Evolutionary conservation across 305 asterid species (phyloP).

Genomic region (Rubia balearica): DNA sequence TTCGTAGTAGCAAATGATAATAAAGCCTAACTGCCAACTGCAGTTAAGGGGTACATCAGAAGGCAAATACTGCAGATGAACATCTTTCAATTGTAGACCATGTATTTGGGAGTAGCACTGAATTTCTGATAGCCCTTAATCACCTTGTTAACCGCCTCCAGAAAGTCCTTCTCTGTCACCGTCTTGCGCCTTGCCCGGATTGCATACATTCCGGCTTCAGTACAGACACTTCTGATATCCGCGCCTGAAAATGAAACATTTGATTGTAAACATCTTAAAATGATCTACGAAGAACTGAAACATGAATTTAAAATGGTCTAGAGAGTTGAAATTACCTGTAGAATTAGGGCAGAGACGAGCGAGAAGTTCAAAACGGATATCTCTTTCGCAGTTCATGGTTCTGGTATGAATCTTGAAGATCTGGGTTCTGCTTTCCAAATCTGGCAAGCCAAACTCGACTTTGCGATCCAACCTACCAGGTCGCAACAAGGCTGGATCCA

Average conservation of each 20-base stretch:
- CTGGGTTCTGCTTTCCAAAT: constrained; percentile 88
- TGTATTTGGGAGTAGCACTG: constrained; percentile 93
- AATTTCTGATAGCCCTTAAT: constrained; percentile 95
- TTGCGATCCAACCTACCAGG: constrained; percentile 93
- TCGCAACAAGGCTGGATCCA: constrained; percentile 86
- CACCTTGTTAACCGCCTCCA: constrained; percentile 95
- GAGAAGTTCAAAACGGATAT: constrained; percentile 78
- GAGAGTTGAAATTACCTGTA: constrained; percentile 46
- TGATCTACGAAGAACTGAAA: background rate
- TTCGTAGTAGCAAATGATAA: background rate
- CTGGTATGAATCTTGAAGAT: constrained; percentile 92
- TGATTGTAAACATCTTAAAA: constrained; percentile 2
- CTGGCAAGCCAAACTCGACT: constrained; percentile 95
- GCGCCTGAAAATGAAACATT: constrained; percentile 46
- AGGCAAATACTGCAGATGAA: background rate
- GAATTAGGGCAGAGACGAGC: constrained; percentile 98
- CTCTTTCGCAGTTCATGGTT: constrained; percentile 96
- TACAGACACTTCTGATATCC: constrained; percentile 91
- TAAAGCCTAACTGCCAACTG: background rate
- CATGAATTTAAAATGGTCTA: background rate
- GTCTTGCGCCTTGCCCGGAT: constrained; percentile 95
- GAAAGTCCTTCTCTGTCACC: constrained; percentile 87
- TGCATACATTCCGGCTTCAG: constrained; percentile 95
- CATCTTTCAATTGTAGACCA: constrained; percentile 69
- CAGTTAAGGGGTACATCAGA: background rate